Percentiles rank a stretch among this genome's conserved stretches.
Evolutionary conservation across 164 flowering plant genomes (phyloP).

Genomic region (Euptelea pleiosperma): DNA sequence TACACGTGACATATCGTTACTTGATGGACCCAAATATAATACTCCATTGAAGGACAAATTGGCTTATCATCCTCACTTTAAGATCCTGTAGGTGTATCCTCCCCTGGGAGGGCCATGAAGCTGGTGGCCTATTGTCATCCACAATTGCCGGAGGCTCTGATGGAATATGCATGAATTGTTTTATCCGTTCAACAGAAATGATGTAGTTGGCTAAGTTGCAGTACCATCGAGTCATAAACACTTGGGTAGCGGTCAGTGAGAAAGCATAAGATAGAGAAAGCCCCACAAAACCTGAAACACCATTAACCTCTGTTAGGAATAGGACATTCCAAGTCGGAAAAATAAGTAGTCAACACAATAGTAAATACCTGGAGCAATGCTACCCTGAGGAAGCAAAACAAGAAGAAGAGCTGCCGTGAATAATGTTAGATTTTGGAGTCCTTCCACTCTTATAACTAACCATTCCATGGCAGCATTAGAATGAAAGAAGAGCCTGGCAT

Average conservation of each 20-base stretch:
- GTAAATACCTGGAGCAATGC: conserved; percentile 55
- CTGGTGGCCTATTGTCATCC: conserved; percentile 57
- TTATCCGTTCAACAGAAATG: conserved; percentile 81
- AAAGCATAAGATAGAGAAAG: conserved; percentile 86
- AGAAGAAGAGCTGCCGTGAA: conserved; percentile 60
- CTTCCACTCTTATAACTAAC: conserved; percentile 68
- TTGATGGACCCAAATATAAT: neutral
- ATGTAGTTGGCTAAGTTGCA: conserved; percentile 67
- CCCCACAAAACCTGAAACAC: conserved; percentile 70
- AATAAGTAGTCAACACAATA: neutral
- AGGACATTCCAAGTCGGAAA: neutral
- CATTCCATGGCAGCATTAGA: conserved; percentile 79
- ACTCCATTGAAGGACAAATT: neutral
- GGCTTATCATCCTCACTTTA: conserved; percentile 34
- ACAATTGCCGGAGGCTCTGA: conserved; percentile 73
- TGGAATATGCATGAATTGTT: conserved; percentile 75
- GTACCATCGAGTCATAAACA: conserved; percentile 59
- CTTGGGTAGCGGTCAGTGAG: conserved; percentile 48
- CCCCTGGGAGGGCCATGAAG: conserved; percentile 79
- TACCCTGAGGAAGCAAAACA: conserved; percentile 54
- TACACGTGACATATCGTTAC: too few relatives aligned
- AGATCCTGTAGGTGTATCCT: conserved; percentile 61
- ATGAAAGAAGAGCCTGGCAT: conserved; percentile 66
- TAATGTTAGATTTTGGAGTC: conserved; percentile 63
- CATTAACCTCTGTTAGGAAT: neutral